These are phyloP conservation scores for Xanthoconium separans DNA, from an alignment of 1,284 basidiomycete genomes.

Conservation along the genomic window DNA sequence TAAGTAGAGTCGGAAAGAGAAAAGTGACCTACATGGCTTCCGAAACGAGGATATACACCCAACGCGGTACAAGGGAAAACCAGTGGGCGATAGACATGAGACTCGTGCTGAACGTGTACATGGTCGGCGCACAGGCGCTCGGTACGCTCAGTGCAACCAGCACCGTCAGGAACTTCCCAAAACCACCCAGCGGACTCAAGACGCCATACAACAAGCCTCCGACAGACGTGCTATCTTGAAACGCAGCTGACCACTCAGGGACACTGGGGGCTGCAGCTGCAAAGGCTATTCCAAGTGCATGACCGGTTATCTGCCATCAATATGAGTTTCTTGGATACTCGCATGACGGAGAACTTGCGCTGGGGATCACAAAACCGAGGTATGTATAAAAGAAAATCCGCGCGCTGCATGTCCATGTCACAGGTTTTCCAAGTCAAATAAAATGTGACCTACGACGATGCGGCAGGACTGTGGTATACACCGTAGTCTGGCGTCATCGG, in stretches of 20 bases:
- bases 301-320: constrained; percentile 48
- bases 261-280: constrained; percentile 57
- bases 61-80: constrained; percentile 64
- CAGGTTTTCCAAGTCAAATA: not conserved
- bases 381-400: constrained; percentile 66
- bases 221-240: constrained; percentile 51
- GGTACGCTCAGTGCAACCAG: constrained; percentile 49
- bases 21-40: constrained; percentile 57
- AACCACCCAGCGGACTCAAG: constrained; percentile 49
- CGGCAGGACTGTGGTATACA: constrained; percentile 52
- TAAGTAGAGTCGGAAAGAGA: not conserved
- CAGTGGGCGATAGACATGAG: constrained; percentile 59
- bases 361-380: constrained; percentile 60
- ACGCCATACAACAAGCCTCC: constrained; percentile 61
- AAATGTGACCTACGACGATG: constrained; percentile 41
- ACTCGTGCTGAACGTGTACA: constrained; percentile 76
- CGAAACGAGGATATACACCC: constrained; percentile 68
- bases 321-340: not conserved
- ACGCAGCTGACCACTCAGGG: constrained; percentile 55
- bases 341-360: constrained; percentile 37
- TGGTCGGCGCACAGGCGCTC: constrained; percentile 64
- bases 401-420: constrained; percentile 29
- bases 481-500: constrained; percentile 59
- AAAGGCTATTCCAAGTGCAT: constrained; percentile 65
- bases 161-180: constrained; percentile 54